Evolutionary conservation across 2,329 filamentous ascomycete genomes (phyloP), one percentile per base, ranked within the genome.

Genomic region (Aspergillus texensis): DNA sequence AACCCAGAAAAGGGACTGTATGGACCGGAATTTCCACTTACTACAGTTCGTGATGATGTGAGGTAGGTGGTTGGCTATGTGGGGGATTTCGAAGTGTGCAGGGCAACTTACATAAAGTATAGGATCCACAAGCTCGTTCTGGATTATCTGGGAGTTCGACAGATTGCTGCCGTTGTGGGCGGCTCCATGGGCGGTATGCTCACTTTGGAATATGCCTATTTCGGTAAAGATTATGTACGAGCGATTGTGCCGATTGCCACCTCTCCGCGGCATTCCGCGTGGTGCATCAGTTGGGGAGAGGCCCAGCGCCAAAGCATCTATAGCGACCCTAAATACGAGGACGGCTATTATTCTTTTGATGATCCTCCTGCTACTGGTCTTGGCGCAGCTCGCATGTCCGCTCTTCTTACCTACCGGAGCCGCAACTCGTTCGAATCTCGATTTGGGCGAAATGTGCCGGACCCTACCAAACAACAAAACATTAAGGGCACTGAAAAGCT

Each of bases 261-360:
- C 4, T 85, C 84, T 16, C 83, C 83, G 24, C 80, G 83, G 24
- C 85, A 86, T 65, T 84, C 83, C 48, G 84, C 84, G 3, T 87
- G 85, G 85, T 85, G 84, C 52, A 87, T 87, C 61, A 84, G 84
- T 64, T 87, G 85, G 84, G 83, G 83, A 3, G 85, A 87, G 72
- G 82, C 84, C 9, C 85, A 87, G 70, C 75, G 85, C 62, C 84
- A 86, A 69, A 83, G 83, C 84, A 98, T 99, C 76, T 99, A 98
- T 80, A 94, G 93, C 45, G 95, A 99, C 76, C 95, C 95, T 36
- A 98, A 97, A 81, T 99, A 99, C 78, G 93, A 97, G 66, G 94
- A 98, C 73, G 95, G 95, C 52, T 98, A 97, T 80, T 99, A 98
- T 76, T 74, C 88, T 1, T 96, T 95, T 72, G 86, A 91, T 36